phyloP scores from a whole-genome alignment of 805 yeast species.

The Saccharomycopsis fodiens region DNA sequence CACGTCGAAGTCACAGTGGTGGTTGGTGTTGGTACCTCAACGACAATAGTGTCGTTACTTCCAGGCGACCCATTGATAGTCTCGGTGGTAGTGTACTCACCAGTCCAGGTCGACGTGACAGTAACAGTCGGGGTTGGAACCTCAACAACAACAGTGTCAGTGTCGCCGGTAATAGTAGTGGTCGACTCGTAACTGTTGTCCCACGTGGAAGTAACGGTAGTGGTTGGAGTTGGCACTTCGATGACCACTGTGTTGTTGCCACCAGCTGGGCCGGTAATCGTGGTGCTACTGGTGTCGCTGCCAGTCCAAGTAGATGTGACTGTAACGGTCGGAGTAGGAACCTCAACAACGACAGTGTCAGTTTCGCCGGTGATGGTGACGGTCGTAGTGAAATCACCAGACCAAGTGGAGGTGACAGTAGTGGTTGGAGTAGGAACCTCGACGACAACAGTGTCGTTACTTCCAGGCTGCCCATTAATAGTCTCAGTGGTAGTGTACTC shows the following conservation, averaged over 20 bases:
- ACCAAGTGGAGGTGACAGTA: not conserved
- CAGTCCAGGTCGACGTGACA: not conserved
- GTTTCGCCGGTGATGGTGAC: not conserved
- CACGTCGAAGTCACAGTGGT: not conserved
- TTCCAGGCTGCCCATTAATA: not conserved
- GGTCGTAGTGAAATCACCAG: not conserved
- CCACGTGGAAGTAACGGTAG: not conserved
- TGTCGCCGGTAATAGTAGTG: not conserved
- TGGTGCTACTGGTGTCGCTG: not conserved
- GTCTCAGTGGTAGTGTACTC: constrained; percentile 1
- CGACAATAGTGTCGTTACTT: not conserved
- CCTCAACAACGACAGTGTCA: not conserved
- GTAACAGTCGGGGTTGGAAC: constrained; percentile 1
- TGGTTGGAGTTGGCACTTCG: not conserved
- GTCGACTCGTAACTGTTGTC: not conserved
- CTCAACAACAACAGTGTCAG: constrained; percentile 1
- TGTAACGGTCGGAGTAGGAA: not conserved
- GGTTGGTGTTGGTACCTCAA: not conserved
- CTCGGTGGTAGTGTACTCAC: not conserved
- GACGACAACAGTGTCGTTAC: not conserved
- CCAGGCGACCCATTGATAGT: not conserved
- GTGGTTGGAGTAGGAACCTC: not conserved
- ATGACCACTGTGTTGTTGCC: not conserved
- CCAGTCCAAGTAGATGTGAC: constrained; percentile 1
- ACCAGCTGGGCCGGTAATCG: not conserved